These are phyloP conservation scores for Yamadazyma sp. DNA, from an alignment of 1,139 yeast genomes.

Conservation along the genomic window DNA sequence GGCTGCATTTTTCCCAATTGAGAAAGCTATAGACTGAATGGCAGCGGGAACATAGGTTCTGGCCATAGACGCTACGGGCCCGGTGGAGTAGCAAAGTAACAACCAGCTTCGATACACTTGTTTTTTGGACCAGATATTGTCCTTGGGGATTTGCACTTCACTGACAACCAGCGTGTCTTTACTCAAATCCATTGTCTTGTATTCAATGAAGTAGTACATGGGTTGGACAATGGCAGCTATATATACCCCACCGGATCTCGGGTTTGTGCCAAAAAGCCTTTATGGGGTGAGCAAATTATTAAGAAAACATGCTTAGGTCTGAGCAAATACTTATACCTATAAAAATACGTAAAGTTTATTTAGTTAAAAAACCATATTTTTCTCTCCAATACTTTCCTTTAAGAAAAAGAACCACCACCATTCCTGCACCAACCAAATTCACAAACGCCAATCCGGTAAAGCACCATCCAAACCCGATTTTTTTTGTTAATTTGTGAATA, in stretches of 20 bases:
- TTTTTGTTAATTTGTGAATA: conserved; percentile 35
- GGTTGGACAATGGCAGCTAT: no score
- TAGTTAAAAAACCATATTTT: conserved; percentile 6
- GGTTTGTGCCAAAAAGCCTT: no score
- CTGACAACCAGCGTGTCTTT: neutral
- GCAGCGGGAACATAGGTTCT: conserved; percentile 45
- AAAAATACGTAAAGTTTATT: conserved; percentile 3
- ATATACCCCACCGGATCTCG: neutral
- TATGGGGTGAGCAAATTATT: no score
- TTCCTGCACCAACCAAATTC: conserved; percentile 31
- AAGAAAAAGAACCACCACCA: conserved; percentile 22
- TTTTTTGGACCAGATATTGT: conserved; percentile 18
- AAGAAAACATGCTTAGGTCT: no score
- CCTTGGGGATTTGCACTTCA: neutral
- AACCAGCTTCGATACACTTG: conserved; percentile 31
- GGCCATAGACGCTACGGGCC: conserved; percentile 43
- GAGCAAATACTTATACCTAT: neutral
- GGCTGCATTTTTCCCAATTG: conserved; percentile 27
- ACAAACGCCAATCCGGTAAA: conserved; percentile 54
- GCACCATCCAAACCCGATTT: conserved; percentile 61
- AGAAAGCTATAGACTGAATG: conserved; percentile 38
- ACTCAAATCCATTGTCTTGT: neutral
- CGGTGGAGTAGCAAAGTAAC: conserved; percentile 30
- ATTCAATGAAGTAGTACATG: no score
- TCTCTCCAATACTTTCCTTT: conserved; percentile 7